Conservation (phyloP, 768 basidiomycete species). For the Tulasnella calospora region DNA sequence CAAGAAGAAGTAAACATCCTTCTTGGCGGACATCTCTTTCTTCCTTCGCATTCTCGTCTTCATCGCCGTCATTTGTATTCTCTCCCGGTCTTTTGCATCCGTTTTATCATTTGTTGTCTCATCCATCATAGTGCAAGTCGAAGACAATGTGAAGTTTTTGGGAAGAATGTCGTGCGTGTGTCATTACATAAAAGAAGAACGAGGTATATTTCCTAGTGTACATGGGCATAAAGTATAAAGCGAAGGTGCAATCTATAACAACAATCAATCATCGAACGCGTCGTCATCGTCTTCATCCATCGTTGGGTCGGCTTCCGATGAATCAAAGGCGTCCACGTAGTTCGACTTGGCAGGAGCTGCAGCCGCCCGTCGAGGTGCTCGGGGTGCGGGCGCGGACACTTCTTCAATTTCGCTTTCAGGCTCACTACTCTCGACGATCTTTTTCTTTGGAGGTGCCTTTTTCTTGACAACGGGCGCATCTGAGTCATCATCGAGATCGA, state of each 20-base stretch:
- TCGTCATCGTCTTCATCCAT: neutral
- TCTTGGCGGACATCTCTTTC: conserved; percentile 17
- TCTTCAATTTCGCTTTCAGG: conserved; percentile 7
- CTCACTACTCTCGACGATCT: conserved; percentile 20
- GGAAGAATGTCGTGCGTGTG: neutral
- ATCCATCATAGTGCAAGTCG: conserved; percentile 11
- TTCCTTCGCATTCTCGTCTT: conserved; percentile 8
- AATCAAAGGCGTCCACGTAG: neutral
- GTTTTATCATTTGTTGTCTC: conserved; percentile 1
- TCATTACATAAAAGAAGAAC: neutral
- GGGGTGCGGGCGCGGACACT: neutral
- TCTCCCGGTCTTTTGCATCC: conserved; percentile 14
- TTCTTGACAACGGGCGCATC: conserved; percentile 33
- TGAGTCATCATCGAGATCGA: conserved; percentile 46
- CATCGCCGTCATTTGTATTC: conserved; percentile 15
- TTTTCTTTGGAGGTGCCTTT: conserved; percentile 17
- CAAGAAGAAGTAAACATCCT: conserved; percentile 33
- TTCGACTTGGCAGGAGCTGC: conserved; percentile 22
- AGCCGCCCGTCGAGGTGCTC: conserved; percentile 20
- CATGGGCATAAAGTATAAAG: neutral
- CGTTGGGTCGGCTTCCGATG: conserved; percentile 1
- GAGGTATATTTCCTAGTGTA: neutral
- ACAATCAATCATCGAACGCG: neutral
- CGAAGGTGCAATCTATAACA: neutral
- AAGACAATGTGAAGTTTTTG: conserved; percentile 19